These are phyloP conservation scores for Lodderomyces margitis DNA, from an alignment of 1,139 yeast species.

Conservation along the genomic window DNA sequence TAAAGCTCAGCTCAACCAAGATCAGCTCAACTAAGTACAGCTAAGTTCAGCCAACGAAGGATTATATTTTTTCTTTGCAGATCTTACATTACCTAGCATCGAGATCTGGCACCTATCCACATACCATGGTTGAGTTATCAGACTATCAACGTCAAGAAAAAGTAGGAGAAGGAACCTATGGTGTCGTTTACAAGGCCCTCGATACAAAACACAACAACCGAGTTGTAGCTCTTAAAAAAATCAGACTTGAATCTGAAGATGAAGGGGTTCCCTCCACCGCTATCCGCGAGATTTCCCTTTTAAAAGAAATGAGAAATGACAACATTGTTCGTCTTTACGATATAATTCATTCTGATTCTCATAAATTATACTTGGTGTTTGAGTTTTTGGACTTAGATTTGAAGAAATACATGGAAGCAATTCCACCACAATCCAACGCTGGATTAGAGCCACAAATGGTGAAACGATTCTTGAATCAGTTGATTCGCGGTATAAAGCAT, in stretches of 20 bases:
- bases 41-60: background rate
- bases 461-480: slow-evolving; percentile 88
- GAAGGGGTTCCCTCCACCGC: slow-evolving; percentile 99
- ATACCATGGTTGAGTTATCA: slow-evolving; percentile 73
- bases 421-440: slow-evolving; percentile 88
- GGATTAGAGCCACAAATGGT: slow-evolving; percentile 90
- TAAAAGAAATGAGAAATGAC: slow-evolving; percentile 90
- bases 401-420: slow-evolving; percentile 94
- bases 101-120: background rate
- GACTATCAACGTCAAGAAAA: slow-evolving; percentile 94
- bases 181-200: slow-evolving; percentile 95
- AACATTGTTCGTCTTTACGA: slow-evolving; percentile 89
- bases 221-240: slow-evolving; percentile 91
- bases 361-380: slow-evolving; percentile 87
- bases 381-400: slow-evolving; percentile 93
- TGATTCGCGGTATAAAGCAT: slow-evolving; percentile 88
- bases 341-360: slow-evolving; percentile 95
- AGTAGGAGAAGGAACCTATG: slow-evolving; percentile 98
- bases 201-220: slow-evolving; percentile 88
- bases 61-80: background rate
- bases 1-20: background rate
- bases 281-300: slow-evolving; percentile 88
- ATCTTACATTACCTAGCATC: slow-evolving; percentile 1
- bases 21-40: background rate
- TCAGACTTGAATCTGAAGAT: slow-evolving; percentile 93